Evolutionary conservation across 2,329 filamentous ascomycete species (phyloP), one percentile per base, ranked within the genome.

Genomic region (Ceratocystiopsis minuta): DNA sequence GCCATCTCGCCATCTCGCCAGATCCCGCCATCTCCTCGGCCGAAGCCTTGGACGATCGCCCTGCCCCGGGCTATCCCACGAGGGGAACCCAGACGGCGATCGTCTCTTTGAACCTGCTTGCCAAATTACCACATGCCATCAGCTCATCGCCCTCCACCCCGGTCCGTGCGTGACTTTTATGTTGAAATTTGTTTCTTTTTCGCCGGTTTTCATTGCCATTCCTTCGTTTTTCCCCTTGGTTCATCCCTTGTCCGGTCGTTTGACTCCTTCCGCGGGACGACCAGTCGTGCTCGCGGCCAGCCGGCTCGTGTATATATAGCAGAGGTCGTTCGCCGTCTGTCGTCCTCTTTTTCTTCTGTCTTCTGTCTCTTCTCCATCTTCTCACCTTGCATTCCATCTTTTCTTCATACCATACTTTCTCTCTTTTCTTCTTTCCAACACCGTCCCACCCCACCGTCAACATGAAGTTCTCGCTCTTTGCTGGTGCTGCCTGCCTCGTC

Each of bases 391-490:
- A 11, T 3, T 35, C 13, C 36, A 14, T 14, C 16, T 41, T 41
- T 16, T 12, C n/a, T 37, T 14, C 39, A 33, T 37, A 35, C 34
- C 39, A 28, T 33, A 33, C 16, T 13, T 16, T 18, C 17, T 12
- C 12, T 15, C 33, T n/a, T 34, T 36, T 31, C 24, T 41, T 37
- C 14, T 17, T 7, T n/a, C 36, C 36, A 36, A 34, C 13, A 12
- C 33, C 4, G 14, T 17, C 13, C 17, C 6, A 13, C 12, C 31
- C 37, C 18, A 35, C 15, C 33, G 16, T 37, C 45, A 48, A 37
- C 34, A 48, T 48, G 46, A 47, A 47, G 43, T 48, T 49, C 45
- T 47, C 47, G 16, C 16, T 37, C 28, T 16, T 49, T 28, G 36
- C 40, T 38, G 15, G 35, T 28, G 34, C 41, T 28, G 40, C 45